These are phyloP conservation scores for Scutellaria barbata DNA, from an alignment of 257 asterid genomes.

Conservation along the genomic window DNA sequence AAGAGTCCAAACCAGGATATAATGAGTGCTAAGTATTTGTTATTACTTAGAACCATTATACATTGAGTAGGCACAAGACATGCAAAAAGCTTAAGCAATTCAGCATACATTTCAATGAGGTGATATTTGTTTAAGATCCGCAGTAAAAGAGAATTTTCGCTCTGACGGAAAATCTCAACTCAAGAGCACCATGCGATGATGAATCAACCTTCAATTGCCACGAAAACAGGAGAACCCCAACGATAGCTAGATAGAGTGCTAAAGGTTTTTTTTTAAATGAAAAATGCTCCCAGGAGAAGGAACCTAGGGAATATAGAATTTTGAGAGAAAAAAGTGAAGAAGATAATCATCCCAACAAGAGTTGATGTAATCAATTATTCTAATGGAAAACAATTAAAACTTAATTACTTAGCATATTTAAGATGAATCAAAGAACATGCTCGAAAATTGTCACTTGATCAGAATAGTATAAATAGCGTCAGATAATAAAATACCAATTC, in stretches of 20 bases:
- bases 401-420: too few species aligned
- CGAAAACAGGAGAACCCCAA: background rate
- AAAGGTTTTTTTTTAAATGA: background rate
- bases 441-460: too few species aligned
- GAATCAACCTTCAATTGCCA: background rate
- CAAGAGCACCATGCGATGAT: background rate
- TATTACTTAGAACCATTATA: background rate
- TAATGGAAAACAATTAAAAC: too few species aligned
- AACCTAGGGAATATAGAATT: too few species aligned
- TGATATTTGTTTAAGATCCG: background rate
- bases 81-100: constrained; percentile 1
- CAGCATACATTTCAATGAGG: constrained; percentile 17
- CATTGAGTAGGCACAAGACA: background rate
- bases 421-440: too few species aligned
- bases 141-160: background rate
- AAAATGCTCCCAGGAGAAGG: too few species aligned
- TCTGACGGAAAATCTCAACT: constrained; percentile 1
- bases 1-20: background rate
- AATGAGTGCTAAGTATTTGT: too few species aligned
- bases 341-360: too few species aligned
- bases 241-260: background rate
- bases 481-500: too few species aligned
- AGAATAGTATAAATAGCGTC: too few species aligned
- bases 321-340: too few species aligned
- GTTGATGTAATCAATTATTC: too few species aligned